Conservation (phyloP, 306 rosid genomes). For the Quercus bicolor region DNA sequence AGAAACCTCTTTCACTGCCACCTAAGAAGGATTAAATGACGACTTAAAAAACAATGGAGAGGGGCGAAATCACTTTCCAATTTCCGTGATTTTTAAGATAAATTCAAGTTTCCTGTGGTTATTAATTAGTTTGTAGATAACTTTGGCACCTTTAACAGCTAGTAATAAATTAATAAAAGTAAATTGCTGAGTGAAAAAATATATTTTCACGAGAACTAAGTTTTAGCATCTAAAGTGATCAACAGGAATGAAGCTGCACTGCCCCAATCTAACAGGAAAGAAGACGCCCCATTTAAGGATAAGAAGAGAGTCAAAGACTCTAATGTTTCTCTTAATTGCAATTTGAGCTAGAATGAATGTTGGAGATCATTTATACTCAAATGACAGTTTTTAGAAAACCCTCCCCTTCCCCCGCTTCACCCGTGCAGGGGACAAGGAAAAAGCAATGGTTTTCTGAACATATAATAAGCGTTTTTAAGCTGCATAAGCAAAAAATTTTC, state of each 20-base stretch:
- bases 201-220: neutral
- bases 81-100: neutral
- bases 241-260: neutral
- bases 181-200: neutral
- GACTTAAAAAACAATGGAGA: neutral
- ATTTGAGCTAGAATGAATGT: neutral
- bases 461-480: neutral
- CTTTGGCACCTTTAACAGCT: neutral
- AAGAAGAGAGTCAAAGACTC: neutral
- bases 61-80: neutral
- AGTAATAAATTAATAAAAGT: neutral
- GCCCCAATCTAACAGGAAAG: neutral
- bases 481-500: neutral
- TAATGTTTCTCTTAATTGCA: neutral
- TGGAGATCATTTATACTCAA: neutral
- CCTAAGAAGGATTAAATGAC: neutral
- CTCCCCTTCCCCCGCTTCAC: no score
- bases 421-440: neutral
- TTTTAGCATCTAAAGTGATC: neutral
- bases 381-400: neutral
- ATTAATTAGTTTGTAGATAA: neutral
- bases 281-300: neutral
- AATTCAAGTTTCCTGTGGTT: neutral
- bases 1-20: neutral
- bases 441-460: neutral